Conservation (phyloP, 1,284 basidiomycete species). For the Clitocybe nebularis region DNA sequence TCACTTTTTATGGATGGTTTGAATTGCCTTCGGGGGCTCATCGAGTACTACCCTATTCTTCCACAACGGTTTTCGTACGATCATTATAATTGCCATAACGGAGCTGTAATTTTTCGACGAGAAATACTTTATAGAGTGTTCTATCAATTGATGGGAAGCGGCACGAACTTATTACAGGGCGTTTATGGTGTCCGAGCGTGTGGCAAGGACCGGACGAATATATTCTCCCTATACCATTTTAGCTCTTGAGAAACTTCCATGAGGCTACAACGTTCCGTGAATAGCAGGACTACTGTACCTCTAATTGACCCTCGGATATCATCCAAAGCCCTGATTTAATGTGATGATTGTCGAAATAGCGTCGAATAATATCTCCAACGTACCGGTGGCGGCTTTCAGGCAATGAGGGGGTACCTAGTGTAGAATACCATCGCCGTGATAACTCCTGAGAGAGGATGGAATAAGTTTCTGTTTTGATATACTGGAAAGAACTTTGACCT, state of each 20-base stretch:
- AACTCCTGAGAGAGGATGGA: conserved; percentile 61
- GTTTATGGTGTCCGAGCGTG: too few species aligned
- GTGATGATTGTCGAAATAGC: conserved; percentile 1
- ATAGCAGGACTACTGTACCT: conserved; percentile 37
- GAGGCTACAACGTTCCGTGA: background rate
- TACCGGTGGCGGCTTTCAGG: conserved; percentile 49
- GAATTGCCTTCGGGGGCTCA: too few species aligned
- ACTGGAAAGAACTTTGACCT: conserved; percentile 38
- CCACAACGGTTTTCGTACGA: too few species aligned
- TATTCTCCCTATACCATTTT: conserved; percentile 56
- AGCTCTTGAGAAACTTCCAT: conserved; percentile 38
- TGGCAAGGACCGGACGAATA: conserved; percentile 39
- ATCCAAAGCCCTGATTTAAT: conserved; percentile 60
- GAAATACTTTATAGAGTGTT: too few species aligned
- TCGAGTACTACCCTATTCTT: too few species aligned
- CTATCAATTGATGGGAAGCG: too few species aligned
- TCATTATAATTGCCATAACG: too few species aligned
- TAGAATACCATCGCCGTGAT: conserved; percentile 68
- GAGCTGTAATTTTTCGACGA: too few species aligned
- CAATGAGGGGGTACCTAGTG: conserved; percentile 24
- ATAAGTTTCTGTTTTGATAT: conserved; percentile 1
- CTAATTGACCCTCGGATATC: conserved; percentile 74
- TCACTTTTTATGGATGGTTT: too few species aligned
- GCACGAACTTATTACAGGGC: too few species aligned
- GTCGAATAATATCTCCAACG: conserved; percentile 8